phyloP scores from a whole-genome alignment of 257 asterid genomes.

The Solanum arcanum region DNA sequence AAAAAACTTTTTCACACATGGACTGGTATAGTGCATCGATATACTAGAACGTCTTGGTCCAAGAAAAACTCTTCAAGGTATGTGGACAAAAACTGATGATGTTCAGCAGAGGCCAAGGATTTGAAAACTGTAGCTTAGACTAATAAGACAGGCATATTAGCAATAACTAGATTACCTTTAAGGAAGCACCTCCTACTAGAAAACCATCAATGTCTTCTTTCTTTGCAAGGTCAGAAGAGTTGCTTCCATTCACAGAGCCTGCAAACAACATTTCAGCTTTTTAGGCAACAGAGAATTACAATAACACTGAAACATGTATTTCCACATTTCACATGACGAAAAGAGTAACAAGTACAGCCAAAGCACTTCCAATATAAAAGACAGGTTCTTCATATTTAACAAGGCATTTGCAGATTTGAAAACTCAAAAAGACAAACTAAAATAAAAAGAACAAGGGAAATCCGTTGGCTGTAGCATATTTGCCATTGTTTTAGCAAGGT shows the following conservation, averaged over 20 bases:
- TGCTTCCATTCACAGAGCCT: slow-evolving; percentile 33
- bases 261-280: background rate
- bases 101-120: background rate
- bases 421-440: background rate
- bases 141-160: background rate
- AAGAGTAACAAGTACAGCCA: background rate
- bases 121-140: background rate
- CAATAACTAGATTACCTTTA: slow-evolving; percentile 40
- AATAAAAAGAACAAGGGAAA: background rate
- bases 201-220: slow-evolving; percentile 1
- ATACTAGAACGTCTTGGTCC: background rate
- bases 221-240: slow-evolving; percentile 4
- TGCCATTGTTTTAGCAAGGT: background rate
- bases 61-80: background rate
- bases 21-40: background rate
- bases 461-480: background rate
- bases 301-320: background rate
- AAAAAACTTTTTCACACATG: background rate
- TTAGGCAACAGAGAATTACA: background rate
- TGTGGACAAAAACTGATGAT: background rate
- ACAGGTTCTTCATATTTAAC: background rate
- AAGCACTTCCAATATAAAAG: background rate
- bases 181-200: slow-evolving; percentile 2
- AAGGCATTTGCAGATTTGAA: background rate
- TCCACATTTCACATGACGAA: background rate